A percentile compares a stretch with the other conserved stretches of the same genome.
Conservation (phyloP, 306 rosid species). For the apple (Malus domestica) region DNA sequence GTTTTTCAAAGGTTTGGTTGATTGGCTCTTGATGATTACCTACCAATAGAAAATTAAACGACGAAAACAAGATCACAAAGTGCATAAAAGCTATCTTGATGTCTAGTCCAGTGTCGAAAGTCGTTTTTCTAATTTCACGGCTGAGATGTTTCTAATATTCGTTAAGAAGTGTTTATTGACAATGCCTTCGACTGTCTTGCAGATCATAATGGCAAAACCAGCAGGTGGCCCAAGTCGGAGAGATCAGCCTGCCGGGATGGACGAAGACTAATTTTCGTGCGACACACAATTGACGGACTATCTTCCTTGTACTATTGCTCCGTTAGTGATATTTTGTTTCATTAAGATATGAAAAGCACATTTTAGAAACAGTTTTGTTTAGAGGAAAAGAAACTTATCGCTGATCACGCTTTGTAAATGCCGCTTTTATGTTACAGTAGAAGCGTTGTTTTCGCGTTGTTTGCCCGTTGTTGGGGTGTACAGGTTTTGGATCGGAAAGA, state of each 20-base stretch:
- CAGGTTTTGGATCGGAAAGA: neutral
- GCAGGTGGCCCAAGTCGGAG: conserved; percentile 79
- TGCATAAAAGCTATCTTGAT: neutral
- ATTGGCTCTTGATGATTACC: neutral
- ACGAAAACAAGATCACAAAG: neutral
- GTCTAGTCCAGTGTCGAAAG: neutral
- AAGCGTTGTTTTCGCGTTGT: neutral
- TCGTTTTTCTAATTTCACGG: neutral
- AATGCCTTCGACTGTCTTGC: conserved; percentile 11
- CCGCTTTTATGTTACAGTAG: neutral
- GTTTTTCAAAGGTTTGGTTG: neutral
- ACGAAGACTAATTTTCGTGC: conserved; percentile 47
- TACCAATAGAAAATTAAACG: neutral
- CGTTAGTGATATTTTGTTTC: conserved; percentile 19
- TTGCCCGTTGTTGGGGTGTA: neutral
- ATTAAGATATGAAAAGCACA: neutral
- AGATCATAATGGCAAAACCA: conserved; percentile 83
- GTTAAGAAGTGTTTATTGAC: neutral
- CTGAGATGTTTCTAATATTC: neutral
- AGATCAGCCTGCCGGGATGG: conserved; percentile 66
- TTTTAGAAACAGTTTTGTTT: conserved; percentile 26
- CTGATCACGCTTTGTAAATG: conserved; percentile 7
- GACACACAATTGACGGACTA: neutral
- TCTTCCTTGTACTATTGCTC: conserved; percentile 6
- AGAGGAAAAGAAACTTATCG: conserved; percentile 7